Base-by-base conservation (phyloP, 2,329 filamentous ascomycete genomes). In the Grosmannia serpens region DNA sequence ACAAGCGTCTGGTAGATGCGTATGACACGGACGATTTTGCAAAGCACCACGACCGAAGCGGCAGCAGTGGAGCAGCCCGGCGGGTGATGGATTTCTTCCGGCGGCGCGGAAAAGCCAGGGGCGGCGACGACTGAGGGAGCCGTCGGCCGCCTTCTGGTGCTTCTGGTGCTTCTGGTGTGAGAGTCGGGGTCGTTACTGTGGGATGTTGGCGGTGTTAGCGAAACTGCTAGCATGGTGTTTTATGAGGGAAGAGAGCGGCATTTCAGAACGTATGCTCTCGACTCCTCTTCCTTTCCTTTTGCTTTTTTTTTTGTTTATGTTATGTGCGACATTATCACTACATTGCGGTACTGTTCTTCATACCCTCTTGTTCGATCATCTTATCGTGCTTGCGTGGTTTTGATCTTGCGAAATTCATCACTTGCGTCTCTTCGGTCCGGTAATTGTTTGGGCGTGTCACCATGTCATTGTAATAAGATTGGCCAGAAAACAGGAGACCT, bases 21-120 rank as follows among this genome's bases (percentile, higher is more conserved):
- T 96, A 95, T 69, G 90, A 96, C 61, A 82, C 85, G 62, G 87
- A 89, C 64, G 81, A 83, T 55, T 80, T 79, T 62, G 77, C 75
- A 52, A 78, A 75, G 63, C 70, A 71, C 41, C 77, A 78, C 57
- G 82, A 85, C 56, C 85, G 91, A 67, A 85, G 85, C 35, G 92
- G 92, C 51, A 95, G 88, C 70, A 92, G 86, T 63, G 89, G 89
- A 59, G 88, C 91, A 3, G 91, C 91, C 17, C 87, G 91, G 70
- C 85, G 90, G 69, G 94, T 99, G 46, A 97, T 99, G 91, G 92
- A 99, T 74, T 96, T 97, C 73, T 99, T 99, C 77, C 82, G 94
- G 66, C 82, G 91, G 70, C 83, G 91, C 69, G 89, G 88, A 58
- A 90, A 87, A 74, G 89, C 86, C 65, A 79, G 87, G 67, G 82